Evolutionary conservation across 331 rosid genomes (phyloP), one percentile per base, ranked within the genome.

Genomic region (Acacia concinna): DNA sequence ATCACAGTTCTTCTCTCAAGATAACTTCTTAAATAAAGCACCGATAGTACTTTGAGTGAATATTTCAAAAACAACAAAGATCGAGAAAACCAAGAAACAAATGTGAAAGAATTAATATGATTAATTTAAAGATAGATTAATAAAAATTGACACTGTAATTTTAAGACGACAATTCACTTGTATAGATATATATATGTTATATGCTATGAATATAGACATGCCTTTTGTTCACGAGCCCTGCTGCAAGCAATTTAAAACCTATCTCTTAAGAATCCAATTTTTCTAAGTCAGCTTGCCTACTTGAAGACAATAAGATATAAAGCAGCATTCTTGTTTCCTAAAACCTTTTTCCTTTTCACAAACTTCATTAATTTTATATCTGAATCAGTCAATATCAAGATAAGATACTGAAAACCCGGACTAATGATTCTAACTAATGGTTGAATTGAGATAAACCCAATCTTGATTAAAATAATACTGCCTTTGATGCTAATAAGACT

Each of bases 271-370:
- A 62, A 69, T 27, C 64, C 74, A 28, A 60, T 78, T 70, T 56
- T 46, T 85, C 86, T 38, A 82, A 82, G 75, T 71, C 82, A 46
- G 84, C 71, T 82, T 23, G 77, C 57, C 78, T 44, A 49, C 44
- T 37, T 28, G 7, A 60, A 13, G 75, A 73, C 77, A 81, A 68
- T 5, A 60, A 28, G 27, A 67, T 20, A 65, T 21, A 52, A 77
- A 68, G 4, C 21, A 10, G 49, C 21, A 74, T 68, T 73, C 67
- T 1, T 54, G 11, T 62, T 27, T 59, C 65, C 35, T 28, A 49
- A 1, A 6, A 79, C 57, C 67, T 14, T 63, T 30, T 75, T 65
- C 8, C 31, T 38, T 73, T 70, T 74, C 65, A 75, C 46, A 75
- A 32, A 71, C 52, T 71, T 75, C 74, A 78, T 67, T 72, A 17